These are phyloP conservation scores for Dryas integrifolia DNA, from an alignment of 331 rosid species.

Conservation along the genomic window DNA sequence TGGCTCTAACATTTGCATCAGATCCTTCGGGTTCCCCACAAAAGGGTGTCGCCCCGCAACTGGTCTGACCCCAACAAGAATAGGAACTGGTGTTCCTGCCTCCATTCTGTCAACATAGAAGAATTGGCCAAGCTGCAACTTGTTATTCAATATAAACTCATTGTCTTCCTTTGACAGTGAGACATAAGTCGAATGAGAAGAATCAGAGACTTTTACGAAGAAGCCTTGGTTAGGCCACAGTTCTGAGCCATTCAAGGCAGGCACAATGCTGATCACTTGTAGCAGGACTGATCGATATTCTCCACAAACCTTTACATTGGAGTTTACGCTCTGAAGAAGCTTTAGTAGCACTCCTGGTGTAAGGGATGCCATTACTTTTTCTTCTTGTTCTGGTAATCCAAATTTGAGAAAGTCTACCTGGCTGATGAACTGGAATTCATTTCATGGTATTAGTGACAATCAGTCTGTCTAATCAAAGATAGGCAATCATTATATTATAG, in stretches of 20 bases:
- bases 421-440: conserved; percentile 16
- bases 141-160: conserved; percentile 78
- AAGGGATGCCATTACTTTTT: conserved; percentile 71
- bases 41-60: conserved; percentile 80
- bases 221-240: conserved; percentile 93
- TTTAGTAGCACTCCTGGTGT: conserved; percentile 77
- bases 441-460: conserved; percentile 6
- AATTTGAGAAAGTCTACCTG: conserved; percentile 13
- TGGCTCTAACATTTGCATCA: conserved; percentile 83
- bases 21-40: conserved; percentile 82
- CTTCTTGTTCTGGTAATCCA: conserved; percentile 21
- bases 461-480: background rate
- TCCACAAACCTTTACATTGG: conserved; percentile 66
- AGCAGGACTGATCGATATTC: conserved; percentile 81
- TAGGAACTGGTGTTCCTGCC: conserved; percentile 71
- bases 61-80: conserved; percentile 68
- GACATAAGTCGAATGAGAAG: conserved; percentile 84
- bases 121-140: conserved; percentile 90
- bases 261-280: conserved; percentile 85
- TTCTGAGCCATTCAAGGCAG: conserved; percentile 79
- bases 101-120: conserved; percentile 71
- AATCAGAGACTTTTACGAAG: conserved; percentile 85
- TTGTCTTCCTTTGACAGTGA: conserved; percentile 73
- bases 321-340: conserved; percentile 74
- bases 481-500: background rate